Evolutionary conservation across 345 rosid genomes (phyloP), one percentile per base, ranked within the genome.

Genomic region (Ceriops zippeliana): DNA sequence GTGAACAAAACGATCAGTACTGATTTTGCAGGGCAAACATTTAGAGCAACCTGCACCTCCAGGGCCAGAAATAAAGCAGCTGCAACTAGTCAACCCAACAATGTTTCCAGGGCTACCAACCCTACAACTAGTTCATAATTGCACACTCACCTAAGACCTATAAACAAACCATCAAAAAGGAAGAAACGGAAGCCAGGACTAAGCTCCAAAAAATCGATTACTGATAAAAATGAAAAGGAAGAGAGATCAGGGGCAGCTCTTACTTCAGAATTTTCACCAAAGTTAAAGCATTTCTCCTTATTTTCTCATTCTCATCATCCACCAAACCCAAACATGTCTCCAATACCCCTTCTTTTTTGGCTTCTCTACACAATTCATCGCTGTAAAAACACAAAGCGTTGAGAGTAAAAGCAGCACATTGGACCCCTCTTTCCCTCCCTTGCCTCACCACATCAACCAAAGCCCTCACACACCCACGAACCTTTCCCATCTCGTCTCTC

Each of bases 281-380:
- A 66, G 58, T 81, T 17, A 82, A 77, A 32, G 93, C 89, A 75
- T 83, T 87, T 71, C 86, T 89, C 73, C 88, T 81, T 65, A 90
- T 74, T 85, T 89, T 92, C 78, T 90, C 98, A 77, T 87, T 85
- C 46, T 90, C 96, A 74, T 82, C 87, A 72, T 82, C 88, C 84
- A 84, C 61, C 71, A 92, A 82, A 63, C 84, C 78, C 38, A 80
- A 30, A 54, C 93, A 91, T 47, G 83, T 78, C 80, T 89, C 91
- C 47, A 90, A 70, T 59, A 81, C 83, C n/a, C 92, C 91, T 75
- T 75, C 83, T 58, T 75, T 87, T 62, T 68, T 66, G 8, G 83
- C 86, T 62, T 87, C 83, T 46, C 53, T 58, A 22, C 85, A 73
- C 13, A 86, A 62, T 61, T 80, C 74, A 75, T 84, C 81, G 16